Percentiles rank a stretch among this genome's conserved stretches.
Conservation (phyloP, 2,329 filamentous ascomycete genomes). For the Cladosporium velox region DNA sequence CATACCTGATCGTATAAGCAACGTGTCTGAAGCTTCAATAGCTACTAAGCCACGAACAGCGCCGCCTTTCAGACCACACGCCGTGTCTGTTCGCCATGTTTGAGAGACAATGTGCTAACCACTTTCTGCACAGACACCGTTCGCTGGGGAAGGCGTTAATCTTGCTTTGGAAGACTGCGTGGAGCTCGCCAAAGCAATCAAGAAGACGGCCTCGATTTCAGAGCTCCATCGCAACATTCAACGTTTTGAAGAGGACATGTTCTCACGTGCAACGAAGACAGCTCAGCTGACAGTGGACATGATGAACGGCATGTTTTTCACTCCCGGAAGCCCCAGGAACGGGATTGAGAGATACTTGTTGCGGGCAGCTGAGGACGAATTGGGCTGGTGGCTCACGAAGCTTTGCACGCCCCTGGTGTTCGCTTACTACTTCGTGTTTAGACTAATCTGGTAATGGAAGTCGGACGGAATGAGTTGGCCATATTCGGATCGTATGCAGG, state of each 20-base stretch:
- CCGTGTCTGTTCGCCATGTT: not conserved
- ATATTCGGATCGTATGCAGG: not conserved
- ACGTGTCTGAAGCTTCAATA: not conserved
- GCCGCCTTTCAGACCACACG: not conserved
- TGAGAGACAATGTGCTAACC: not conserved
- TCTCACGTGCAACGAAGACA: conserved; percentile 38
- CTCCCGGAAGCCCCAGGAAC: conserved; percentile 47
- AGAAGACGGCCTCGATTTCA: conserved; percentile 28
- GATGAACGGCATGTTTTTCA: conserved; percentile 53
- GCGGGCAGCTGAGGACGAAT: conserved; percentile 25
- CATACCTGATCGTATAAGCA: not conserved
- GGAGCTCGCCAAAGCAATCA: conserved; percentile 39
- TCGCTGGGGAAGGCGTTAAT: conserved; percentile 43
- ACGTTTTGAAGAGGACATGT: conserved; percentile 43
- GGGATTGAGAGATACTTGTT: conserved; percentile 45
- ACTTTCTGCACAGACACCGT: conserved; percentile 11
- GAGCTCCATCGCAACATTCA: conserved; percentile 34
- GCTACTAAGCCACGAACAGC: not conserved
- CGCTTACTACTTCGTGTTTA: conserved; percentile 36
- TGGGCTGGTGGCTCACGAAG: conserved; percentile 25
- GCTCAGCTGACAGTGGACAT: conserved; percentile 46
- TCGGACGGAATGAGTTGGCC: not conserved
- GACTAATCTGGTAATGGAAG: conserved; percentile 29
- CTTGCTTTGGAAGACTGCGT: conserved; percentile 41
- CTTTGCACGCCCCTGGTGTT: conserved; percentile 32